Evolutionary conservation across 176 grass and related monocot genomes (phyloP), one percentile per base, ranked within the genome.

Genomic region (Aechmea fasciata): DNA sequence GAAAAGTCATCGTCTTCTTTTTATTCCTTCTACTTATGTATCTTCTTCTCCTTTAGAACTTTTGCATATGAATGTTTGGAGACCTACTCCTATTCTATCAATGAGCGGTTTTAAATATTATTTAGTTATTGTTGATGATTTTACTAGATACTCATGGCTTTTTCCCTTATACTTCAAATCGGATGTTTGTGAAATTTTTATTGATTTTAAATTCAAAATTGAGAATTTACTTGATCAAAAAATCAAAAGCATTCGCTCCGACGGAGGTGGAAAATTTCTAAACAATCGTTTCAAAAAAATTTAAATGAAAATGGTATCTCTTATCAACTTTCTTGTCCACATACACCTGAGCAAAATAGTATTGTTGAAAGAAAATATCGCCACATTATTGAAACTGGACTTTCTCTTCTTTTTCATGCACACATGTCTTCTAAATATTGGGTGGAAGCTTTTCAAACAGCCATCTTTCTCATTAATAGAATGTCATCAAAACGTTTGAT

Each of bases 261-360:
- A 74, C 64, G 57, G 53, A 6, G 71, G 54, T 9, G 48, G 13
- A 48, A 23, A 74, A 64, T 74, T 47, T 1, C 29, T 6, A 20
- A 11, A 23, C 1, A 7, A 57, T 57, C 11, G 12, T 57, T 57
- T 57, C 12, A 57, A 57, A 57, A 2, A 63, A 0, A n/a, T 50
- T 14, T 17, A 1, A 0, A 49, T 3, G 48, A 13, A 3, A 55
- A 55, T 20, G 47, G 52, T n/a, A 66, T 76, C 10, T 49, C 25
- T 15, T 3, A 51, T 17, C 33, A 19, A 0, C 3, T 76, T 2
- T 76, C 63, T 13, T 76, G 17, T 13, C 63, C 47, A 26, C 14
- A 67, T 25, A 76, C 61, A 3, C 62, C 47, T 28, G 6, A 76
- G 11, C 18, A 67, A 76, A 69, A 76, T 76, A 12, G 48, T 6